Evolutionary conservation across 495 filamentous ascomycete species (phyloP), one percentile per base, ranked within the genome.

Genomic region (Chaetomium tenue): DNA sequence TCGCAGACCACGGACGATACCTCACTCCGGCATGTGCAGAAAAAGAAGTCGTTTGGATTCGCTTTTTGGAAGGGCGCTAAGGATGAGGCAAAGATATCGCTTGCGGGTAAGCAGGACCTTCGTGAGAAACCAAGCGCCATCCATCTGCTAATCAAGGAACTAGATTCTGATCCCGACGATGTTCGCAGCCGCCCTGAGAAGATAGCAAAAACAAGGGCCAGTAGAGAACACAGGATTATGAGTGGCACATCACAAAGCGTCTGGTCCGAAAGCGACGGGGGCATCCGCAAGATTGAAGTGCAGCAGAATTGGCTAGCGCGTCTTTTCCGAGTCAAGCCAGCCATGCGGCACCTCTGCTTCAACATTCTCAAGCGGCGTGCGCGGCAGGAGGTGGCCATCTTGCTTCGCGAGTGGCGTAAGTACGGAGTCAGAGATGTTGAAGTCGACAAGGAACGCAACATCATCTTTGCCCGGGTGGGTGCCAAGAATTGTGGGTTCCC

Each of bases 251-350:
- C 20, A 18, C 60, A 42, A n/a, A 61, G 58, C 28, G 53, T 66
- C 23, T 71, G 69, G 71, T 68, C 58, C 13, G 70, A 67, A 22
- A 68, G 65, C 39, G 70, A 68, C 51, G 48, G 25, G 8, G 67
- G 64, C 8, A 53, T 26, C 25, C 82, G 83, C 58, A 75, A 81
- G 63, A 83, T 86, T 57, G 85, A 83, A 20, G 79, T 85, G 4
- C 84, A 86, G 52, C 86, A 88, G 64, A 94, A 89, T 63, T 97
- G 92, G 92, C 82, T 98, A 55, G 86, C 89, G 40, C 88, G 89
- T 18, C 85, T 98, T 23, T 89, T 98, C 76, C 86, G 91, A 54
- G 88, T 97, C 74, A 96, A 94, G 70, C 93, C 94, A 0, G 88
- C 88, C 0, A 86, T 78, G 30, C 83, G 84, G 58, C 81, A 88